phyloP scores from a whole-genome alignment of 2,329 filamentous ascomycete genomes.

The Aspergillus amoenus region DNA sequence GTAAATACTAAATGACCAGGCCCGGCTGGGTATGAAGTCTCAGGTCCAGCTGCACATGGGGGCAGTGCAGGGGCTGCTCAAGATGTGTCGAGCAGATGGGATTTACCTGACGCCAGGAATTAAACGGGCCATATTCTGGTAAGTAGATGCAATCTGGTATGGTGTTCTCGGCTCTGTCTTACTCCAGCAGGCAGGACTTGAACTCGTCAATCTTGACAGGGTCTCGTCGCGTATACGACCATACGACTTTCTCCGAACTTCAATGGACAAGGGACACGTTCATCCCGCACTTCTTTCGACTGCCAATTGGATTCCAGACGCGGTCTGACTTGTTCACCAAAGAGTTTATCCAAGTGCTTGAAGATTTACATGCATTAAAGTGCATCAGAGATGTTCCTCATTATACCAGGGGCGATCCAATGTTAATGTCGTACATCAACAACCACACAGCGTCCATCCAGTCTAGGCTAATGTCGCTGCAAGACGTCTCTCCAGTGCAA shows the following conservation, averaged over 20 bases:
- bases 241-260: not conserved
- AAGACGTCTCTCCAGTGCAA: not conserved
- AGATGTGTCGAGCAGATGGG: not conserved
- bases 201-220: not conserved
- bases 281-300: not conserved
- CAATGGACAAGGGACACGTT: conserved; percentile 1
- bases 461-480: not conserved
- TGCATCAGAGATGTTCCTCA: not conserved
- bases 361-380: conserved; percentile 4
- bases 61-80: conserved; percentile 3
- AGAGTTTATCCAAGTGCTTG: not conserved
- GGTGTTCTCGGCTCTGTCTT: not conserved
- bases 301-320: not conserved
- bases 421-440: conserved; percentile 1
- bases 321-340: not conserved
- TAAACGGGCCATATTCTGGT: conserved; percentile 7
- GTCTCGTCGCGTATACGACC: not conserved
- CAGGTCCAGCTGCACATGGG: conserved; percentile 7
- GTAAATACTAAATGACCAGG: not conserved
- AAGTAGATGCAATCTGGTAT: not conserved
- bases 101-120: conserved; percentile 5
- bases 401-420: not conserved
- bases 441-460: conserved; percentile 6
- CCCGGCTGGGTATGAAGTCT: not conserved
- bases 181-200: conserved; percentile 2